These are phyloP conservation scores for Setaria viridis DNA, from an alignment of 202 grass and related monocot species.

Conservation along the genomic window DNA sequence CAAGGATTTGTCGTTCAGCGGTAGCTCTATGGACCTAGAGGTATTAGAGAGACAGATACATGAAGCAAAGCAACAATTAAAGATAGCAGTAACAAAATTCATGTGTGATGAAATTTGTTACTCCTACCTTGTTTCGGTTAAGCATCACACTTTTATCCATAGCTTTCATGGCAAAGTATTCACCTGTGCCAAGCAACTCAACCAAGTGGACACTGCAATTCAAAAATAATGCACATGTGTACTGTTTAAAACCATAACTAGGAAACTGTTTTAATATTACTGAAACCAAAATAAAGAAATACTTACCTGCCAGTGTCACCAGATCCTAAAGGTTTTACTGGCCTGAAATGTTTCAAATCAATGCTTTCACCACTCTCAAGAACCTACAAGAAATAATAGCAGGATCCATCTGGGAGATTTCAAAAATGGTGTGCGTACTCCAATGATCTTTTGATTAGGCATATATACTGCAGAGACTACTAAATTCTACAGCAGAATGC, in stretches of 20 bases:
- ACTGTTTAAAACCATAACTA: constrained; percentile 5
- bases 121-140: constrained; percentile 88
- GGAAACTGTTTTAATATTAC: constrained; percentile 13
- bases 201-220: constrained; percentile 89
- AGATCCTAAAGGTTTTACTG: constrained; percentile 85
- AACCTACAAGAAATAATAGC: constrained; percentile 56
- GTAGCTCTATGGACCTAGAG: constrained; percentile 91
- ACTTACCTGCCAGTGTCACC: constrained; percentile 93
- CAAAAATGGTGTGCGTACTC: constrained; percentile 11
- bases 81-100: background rate
- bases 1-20: constrained; percentile 87
- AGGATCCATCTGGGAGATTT: constrained; percentile 23
- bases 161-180: constrained; percentile 93
- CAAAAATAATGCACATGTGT: constrained; percentile 41
- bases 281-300: constrained; percentile 2
- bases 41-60: constrained; percentile 25
- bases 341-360: constrained; percentile 88
- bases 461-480: constrained; percentile 37
- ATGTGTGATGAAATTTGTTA: background rate
- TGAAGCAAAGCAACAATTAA: background rate
- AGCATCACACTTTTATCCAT: constrained; percentile 86
- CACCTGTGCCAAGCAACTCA: constrained; percentile 76
- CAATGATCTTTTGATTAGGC: background rate
- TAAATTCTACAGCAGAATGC: constrained; percentile 2
- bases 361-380: constrained; percentile 73